Evolutionary conservation across 2,329 filamentous ascomycete species (phyloP).

Genomic region (Ceratocystis lukuohia): DNA sequence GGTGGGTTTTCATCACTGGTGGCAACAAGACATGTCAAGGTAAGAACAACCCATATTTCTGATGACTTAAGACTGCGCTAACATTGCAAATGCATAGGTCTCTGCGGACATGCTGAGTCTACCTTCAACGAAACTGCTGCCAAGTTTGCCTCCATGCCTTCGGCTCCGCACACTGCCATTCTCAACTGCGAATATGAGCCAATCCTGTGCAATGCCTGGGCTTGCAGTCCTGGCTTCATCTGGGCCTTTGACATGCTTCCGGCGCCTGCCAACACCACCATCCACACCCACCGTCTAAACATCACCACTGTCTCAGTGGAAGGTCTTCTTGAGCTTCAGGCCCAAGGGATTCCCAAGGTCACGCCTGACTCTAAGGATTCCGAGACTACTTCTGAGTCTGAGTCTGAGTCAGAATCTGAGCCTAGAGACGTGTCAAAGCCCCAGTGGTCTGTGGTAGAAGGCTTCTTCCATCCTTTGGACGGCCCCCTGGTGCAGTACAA

Average conservation of each 20-base stretch:
- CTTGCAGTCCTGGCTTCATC: slow-evolving; percentile 47
- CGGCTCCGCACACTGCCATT: slow-evolving; percentile 52
- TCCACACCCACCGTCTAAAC: slow-evolving; percentile 55
- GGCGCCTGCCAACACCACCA: slow-evolving; percentile 47
- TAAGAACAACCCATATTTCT: slow-evolving; percentile 25
- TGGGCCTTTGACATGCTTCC: slow-evolving; percentile 57
- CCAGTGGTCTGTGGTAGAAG: slow-evolving; percentile 37
- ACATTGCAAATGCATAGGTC: slow-evolving; percentile 33
- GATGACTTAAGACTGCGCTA: background rate
- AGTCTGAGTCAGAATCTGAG: slow-evolving; percentile 20
- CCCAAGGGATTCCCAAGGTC: slow-evolving; percentile 34
- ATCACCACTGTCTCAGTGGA: slow-evolving; percentile 52
- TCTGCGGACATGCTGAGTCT: slow-evolving; percentile 49
- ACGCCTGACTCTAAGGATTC: background rate
- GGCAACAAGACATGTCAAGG: slow-evolving; percentile 68
- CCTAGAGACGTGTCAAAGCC: slow-evolving; percentile 11
- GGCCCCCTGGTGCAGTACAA: slow-evolving; percentile 50
- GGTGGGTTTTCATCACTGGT: slow-evolving; percentile 61
- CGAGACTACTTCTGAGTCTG: background rate
- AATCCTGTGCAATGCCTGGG: slow-evolving; percentile 64
- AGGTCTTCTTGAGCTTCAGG: slow-evolving; percentile 47
- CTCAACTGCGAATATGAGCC: slow-evolving; percentile 64
- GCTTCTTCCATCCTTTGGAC: slow-evolving; percentile 64
- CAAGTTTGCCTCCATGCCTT: slow-evolving; percentile 46
- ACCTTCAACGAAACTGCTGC: slow-evolving; percentile 54